Percentiles rank a stretch among this genome's conserved stretches.
phyloP scores from a whole-genome alignment of 2,329 filamentous ascomycete genomes.

The Cladophialophora exuberans region DNA sequence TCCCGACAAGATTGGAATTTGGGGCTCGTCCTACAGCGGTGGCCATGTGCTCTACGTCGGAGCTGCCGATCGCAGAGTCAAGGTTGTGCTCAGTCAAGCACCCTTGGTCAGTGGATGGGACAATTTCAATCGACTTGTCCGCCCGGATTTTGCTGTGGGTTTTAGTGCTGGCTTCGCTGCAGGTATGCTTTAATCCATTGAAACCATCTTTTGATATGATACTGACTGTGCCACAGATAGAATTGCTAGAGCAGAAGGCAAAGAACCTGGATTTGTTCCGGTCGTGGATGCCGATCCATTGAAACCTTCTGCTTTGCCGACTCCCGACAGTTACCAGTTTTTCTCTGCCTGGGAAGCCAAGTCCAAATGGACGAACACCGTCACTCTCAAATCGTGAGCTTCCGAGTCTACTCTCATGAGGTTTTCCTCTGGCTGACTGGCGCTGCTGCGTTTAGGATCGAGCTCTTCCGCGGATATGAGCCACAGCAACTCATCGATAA shows the following conservation, averaged over 20 bases:
- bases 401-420: neutral
- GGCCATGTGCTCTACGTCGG: slow-evolving; percentile 46
- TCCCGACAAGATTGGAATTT: slow-evolving; percentile 39
- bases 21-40: slow-evolving; percentile 45
- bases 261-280: slow-evolving; percentile 37
- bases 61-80: slow-evolving; percentile 45
- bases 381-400: slow-evolving; percentile 40
- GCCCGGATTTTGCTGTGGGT: slow-evolving; percentile 37
- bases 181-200: slow-evolving; percentile 31
- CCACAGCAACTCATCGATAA: slow-evolving; percentile 39
- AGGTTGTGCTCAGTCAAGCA: slow-evolving; percentile 45
- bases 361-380: slow-evolving; percentile 44
- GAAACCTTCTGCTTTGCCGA: slow-evolving; percentile 39
- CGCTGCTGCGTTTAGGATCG: slow-evolving; percentile 18
- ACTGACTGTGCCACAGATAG: slow-evolving; percentile 27
- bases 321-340: slow-evolving; percentile 41
- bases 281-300: slow-evolving; percentile 39
- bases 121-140: slow-evolving; percentile 41
- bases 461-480: slow-evolving; percentile 31
- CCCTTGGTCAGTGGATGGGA: slow-evolving; percentile 42
- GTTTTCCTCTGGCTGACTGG: slow-evolving; percentile 16
- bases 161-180: slow-evolving; percentile 35
- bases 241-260: slow-evolving; percentile 38
- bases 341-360: slow-evolving; percentile 41
- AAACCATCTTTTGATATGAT: neutral